Base-by-base conservation (phyloP, 2,329 filamentous ascomycete species). In the Phialemoniopsis sp. region DNA sequence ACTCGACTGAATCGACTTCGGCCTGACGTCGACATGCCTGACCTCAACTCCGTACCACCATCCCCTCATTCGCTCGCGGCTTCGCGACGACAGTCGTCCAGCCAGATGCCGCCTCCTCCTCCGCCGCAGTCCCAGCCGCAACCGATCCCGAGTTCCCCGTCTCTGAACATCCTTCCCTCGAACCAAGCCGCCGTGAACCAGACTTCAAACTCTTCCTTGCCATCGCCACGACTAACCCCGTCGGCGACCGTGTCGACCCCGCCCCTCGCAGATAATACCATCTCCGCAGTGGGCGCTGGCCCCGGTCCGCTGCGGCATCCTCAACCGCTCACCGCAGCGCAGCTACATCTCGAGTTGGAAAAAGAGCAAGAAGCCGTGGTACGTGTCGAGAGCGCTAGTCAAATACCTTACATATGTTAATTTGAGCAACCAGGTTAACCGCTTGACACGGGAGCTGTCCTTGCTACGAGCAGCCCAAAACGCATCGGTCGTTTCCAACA, bases 291-390 rank as follows among this genome's bases (percentile, higher is more conserved):
- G 34, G 72, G 70, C 19, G 57, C 68, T 26, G 80, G 80, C 0
- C 78, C 80, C 40, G 87, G 85, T 0, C 90, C 91, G 4, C 66
- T 94, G 52, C 80, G 91, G 46, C 90, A 95, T 59, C 90, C 91
- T 6, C 78, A 88, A 29, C 90, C 90, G 4, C 67, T 96, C 59
- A 96, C 91, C 0, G 83, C 89, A 2, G 86, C 89, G 4, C 91
- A 97, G 60, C 73, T 97, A 45, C 89, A 96, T 61, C 73, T 87
- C 43, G 81, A 95, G 66, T 73, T 96, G 18, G 91, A 97, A 64
- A 93, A 94, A 62, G 91, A 97, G 58, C 90, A 97, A 54, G 91
- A 97, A 63, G 87, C 89, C 29, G 85, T 96, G 53, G 90, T 93
- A 73, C 47, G 80, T 67, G 29, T 15, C 6, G 21, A 26, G 10